Evolutionary conservation across 1,284 basidiomycete genomes (phyloP).

Genomic region (Ganoderma multipileum): DNA sequence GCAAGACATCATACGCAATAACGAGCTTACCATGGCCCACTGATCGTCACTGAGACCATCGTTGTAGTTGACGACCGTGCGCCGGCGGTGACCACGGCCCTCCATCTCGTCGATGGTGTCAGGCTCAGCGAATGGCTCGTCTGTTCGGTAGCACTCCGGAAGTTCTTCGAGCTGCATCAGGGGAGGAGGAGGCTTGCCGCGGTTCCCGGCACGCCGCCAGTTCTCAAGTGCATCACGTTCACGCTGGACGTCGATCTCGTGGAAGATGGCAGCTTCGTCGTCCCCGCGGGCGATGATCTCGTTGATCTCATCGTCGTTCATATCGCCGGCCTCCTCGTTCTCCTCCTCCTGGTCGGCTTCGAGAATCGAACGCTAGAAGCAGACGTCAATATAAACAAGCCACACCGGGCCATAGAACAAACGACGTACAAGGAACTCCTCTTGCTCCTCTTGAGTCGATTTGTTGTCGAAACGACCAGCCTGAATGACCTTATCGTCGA

Average conservation of each 20-base stretch:
- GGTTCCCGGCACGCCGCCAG: slow-evolving; percentile 82
- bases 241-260: slow-evolving; percentile 86
- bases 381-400: not conserved
- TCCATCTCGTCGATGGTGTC: slow-evolving; percentile 76
- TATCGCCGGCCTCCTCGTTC: slow-evolving; percentile 91
- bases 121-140: slow-evolving; percentile 78
- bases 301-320: slow-evolving; percentile 98
- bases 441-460: slow-evolving; percentile 97
- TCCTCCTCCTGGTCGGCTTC: slow-evolving; percentile 93
- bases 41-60: slow-evolving; percentile 96
- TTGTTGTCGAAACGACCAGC: slow-evolving; percentile 99
- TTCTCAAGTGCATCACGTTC: slow-evolving; percentile 71
- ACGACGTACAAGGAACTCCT: slow-evolving; percentile 84
- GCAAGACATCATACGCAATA: not conserved
- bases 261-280: slow-evolving; percentile 81
- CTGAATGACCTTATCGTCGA: slow-evolving; percentile 99
- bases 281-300: slow-evolving; percentile 91
- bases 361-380: slow-evolving; percentile 75
- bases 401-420: not conserved
- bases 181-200: slow-evolving; percentile 79
- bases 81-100: slow-evolving; percentile 85
- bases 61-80: slow-evolving; percentile 90
- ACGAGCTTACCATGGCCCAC: slow-evolving; percentile 76
- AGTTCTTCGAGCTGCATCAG: slow-evolving; percentile 92
- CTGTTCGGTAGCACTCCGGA: slow-evolving; percentile 90